Conservation (phyloP, 768 basidiomycete species). For the Postia placenta region DNA sequence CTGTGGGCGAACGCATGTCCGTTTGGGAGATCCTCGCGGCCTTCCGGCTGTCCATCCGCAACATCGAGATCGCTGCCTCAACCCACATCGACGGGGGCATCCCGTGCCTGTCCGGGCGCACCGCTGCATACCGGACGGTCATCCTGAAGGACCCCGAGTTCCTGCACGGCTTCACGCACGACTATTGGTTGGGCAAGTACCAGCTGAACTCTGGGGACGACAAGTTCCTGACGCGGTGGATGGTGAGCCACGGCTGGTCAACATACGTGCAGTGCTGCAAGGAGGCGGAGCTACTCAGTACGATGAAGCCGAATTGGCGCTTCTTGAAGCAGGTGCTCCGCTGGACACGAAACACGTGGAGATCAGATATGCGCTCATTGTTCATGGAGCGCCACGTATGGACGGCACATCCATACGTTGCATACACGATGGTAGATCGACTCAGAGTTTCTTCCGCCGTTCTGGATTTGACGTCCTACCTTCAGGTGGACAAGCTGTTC, state of each 20-base stretch:
- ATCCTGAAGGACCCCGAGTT: constrained; percentile 95
- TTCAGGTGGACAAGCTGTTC: constrained; percentile 71
- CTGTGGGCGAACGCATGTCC: constrained; percentile 73
- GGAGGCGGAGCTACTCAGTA: constrained; percentile 81
- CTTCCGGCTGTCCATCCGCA: constrained; percentile 87
- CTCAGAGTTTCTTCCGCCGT: background rate
- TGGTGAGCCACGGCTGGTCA: constrained; percentile 93
- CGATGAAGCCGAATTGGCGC: constrained; percentile 96
- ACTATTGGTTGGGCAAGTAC: constrained; percentile 91
- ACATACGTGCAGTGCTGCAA: constrained; percentile 89
- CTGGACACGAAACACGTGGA: constrained; percentile 95
- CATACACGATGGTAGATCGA: constrained; percentile 74
- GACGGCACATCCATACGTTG: constrained; percentile 78
- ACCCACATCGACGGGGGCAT: constrained; percentile 93
- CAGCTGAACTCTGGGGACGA: constrained; percentile 93
- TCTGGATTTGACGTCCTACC: constrained; percentile 2
- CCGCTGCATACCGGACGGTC: constrained; percentile 89
- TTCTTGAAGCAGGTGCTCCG: constrained; percentile 91
- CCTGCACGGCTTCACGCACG: constrained; percentile 88
- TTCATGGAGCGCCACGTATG: constrained; percentile 87
- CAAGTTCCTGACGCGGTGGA: constrained; percentile 94
- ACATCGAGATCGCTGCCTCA: constrained; percentile 85
- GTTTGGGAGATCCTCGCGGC: constrained; percentile 96
- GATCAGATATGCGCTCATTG: constrained; percentile 80
- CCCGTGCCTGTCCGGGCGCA: constrained; percentile 88